These are phyloP conservation scores for Neopestalotiopsis sp. DNA, from an alignment of 2,329 filamentous ascomycete species.

Conservation along the genomic window DNA sequence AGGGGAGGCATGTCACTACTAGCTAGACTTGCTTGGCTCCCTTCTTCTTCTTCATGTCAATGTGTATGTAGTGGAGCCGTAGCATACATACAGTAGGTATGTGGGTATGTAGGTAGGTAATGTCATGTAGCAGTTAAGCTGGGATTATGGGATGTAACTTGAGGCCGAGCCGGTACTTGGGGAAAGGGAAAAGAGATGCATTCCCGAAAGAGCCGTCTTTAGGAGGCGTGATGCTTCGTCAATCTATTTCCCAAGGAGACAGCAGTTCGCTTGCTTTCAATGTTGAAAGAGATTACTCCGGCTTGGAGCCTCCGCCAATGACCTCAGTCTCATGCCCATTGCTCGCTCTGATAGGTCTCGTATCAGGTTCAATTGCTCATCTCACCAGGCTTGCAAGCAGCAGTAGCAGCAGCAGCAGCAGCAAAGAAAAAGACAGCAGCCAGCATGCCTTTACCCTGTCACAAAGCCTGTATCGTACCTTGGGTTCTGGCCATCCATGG, in stretches of 20 bases:
- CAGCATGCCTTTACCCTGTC: neutral
- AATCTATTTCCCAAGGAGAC: neutral
- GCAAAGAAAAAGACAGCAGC: no score
- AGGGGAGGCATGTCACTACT: constrained; percentile 13
- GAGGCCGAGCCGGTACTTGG: neutral
- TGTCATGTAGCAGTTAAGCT: neutral
- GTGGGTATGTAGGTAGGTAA: neutral
- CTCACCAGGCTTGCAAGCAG: neutral
- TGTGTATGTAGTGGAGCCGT: no score
- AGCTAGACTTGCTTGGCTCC: neutral
- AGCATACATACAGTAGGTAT: no score
- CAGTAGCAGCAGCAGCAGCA: neutral
- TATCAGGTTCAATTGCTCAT: neutral
- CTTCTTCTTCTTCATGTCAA: no score
- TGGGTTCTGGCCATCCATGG: constrained; percentile 1
- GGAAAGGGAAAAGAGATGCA: neutral
- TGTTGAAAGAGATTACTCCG: neutral
- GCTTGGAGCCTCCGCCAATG: no score
- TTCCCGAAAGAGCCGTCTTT: neutral
- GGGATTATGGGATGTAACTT: neutral
- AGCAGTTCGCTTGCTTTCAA: neutral
- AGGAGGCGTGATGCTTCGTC: neutral
- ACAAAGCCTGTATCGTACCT: constrained; percentile 2
- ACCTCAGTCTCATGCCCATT: no score
- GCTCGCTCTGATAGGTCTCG: neutral